Evolutionary conservation across 2,329 filamentous ascomycete genomes (phyloP).

Genomic region (Aureobasidium sp.): DNA sequence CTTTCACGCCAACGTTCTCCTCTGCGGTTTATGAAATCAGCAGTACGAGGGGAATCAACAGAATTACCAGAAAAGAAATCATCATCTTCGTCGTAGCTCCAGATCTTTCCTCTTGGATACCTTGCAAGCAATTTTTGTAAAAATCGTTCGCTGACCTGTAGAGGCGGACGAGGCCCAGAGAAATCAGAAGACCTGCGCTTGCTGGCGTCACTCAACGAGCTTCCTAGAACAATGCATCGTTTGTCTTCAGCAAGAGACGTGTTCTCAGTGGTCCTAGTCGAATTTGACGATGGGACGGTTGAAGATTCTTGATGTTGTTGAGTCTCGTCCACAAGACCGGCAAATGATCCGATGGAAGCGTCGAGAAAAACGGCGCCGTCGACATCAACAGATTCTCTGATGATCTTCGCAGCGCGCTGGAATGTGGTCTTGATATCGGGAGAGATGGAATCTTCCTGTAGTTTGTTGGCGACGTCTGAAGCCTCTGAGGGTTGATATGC

Average conservation of each 20-base stretch:
- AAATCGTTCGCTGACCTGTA: slow-evolving; percentile 18
- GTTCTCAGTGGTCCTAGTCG: background rate
- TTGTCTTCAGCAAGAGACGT: background rate
- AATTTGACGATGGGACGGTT: background rate
- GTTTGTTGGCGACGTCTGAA: background rate
- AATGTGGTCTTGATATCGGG: slow-evolving; percentile 28
- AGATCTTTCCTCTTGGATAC: slow-evolving; percentile 31
- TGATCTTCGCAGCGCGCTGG: slow-evolving; percentile 39
- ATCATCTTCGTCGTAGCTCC: slow-evolving; percentile 28
- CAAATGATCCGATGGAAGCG: slow-evolving; percentile 21
- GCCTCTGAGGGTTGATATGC: background rate
- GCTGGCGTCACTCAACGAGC: background rate
- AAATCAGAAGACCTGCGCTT: background rate
- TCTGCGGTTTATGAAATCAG: background rate
- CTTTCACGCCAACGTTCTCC: slow-evolving; percentile 14
- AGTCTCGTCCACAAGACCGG: slow-evolving; percentile 16
- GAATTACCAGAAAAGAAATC: slow-evolving; percentile 14
- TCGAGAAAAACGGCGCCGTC: slow-evolving; percentile 41
- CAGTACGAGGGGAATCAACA: background rate
- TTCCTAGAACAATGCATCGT: slow-evolving; percentile 4
- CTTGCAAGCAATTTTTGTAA: slow-evolving; percentile 23
- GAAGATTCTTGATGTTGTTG: background rate
- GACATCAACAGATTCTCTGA: slow-evolving; percentile 38
- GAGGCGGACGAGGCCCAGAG: background rate
- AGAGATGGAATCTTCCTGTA: slow-evolving; percentile 29